Base-by-base conservation (phyloP, 2,329 filamentous ascomycete genomes). In the Cladosporium sp. region DNA sequence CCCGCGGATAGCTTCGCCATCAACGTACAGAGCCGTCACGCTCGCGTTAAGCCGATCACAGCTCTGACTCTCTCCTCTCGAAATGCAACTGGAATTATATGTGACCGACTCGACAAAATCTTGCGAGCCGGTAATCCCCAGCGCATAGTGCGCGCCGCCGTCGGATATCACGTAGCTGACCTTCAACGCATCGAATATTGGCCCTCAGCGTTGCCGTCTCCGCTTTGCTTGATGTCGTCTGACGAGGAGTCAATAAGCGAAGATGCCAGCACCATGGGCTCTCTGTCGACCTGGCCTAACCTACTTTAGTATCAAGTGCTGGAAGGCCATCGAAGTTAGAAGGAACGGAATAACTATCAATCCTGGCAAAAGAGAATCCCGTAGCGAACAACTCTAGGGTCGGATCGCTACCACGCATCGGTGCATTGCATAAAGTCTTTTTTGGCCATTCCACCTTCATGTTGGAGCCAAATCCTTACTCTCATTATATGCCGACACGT, bases 161-260 rank as follows among this genome's bases (percentile, higher is more conserved):
- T 95, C 83, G 50, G 78, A 67, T 16, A 94, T 71, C 15, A 92
- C 75, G 61, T 84, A 74, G 35, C 85, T 70, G 56, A 88, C 74
- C 51, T 86, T 71, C 54, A 92, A 78, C 51, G 84, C 75, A 43
- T 92, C 71, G 43, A 92, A 75, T 39, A 75, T 5, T 68, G 69
- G 0, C 70, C 65, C n/a, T 75, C 73, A 0, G 49, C 58, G 6
- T 64, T 76, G 1, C 73, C 73, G 2, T 69, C 71, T 2, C 67
- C 73, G 1, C 69, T 72, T 0, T 60, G 54, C 50, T 73, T 70
- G 51, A 66, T 72, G 27, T 65, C 68, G 1, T 33, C 32, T 33
- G 67, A 69, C 15, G 59, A 62, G 15, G 56, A 57, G 11, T 69
- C 64, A 1, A 62, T 65, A 15, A 60, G 65, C 4, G 69, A 68